Base-by-base conservation (phyloP, 257 asterid species). In the Nicotiana benthamiana region DNA sequence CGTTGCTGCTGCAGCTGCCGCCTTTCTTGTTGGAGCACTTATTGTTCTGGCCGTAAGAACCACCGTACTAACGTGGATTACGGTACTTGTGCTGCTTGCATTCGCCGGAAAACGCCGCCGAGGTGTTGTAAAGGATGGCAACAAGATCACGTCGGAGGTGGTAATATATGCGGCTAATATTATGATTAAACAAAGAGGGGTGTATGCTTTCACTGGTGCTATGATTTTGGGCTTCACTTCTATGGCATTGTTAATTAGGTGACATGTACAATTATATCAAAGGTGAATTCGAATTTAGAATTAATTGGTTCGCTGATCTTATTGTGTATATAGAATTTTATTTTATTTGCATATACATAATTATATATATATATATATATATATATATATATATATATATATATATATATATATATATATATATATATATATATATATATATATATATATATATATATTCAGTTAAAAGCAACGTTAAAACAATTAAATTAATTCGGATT, bases 61-160 rank as follows among this genome's bases (percentile, higher is more conserved):
- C 3, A 93, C 94, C 80, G 62, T 92, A 1, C 80, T 90, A 43
- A 84, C 92, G 8, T 93, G 97, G 95, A 93, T 93, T 77, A 92
- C 93, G 3, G 89, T 92, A 79, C 40, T 90, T 67, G 96, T 93
- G 78, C 90, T 93, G 75, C 74, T 93, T 24, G 93, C 93, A 5
- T 93, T 93, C 4, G 91, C 88, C 0, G 97, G 97, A 10, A 92
- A 93, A 64, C 90, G 93, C 7, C 90, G 97, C 1, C 85, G 91
- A 2, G 93, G 86, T 26, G 84, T 92, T 82, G 94, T 84, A 0
- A 88, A 82, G 64, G 93, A 93, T 64, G 97, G 96, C 7, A 83
- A 91, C 61, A 82, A 64, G 88, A 93, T 93, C 79, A 90, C 94
- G 0, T 87, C 92, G 1, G 97, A 92, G 79, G 92, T 93, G 77